Conservation (phyloP, 306 rosid species). For the Quercus parvula region DNA sequence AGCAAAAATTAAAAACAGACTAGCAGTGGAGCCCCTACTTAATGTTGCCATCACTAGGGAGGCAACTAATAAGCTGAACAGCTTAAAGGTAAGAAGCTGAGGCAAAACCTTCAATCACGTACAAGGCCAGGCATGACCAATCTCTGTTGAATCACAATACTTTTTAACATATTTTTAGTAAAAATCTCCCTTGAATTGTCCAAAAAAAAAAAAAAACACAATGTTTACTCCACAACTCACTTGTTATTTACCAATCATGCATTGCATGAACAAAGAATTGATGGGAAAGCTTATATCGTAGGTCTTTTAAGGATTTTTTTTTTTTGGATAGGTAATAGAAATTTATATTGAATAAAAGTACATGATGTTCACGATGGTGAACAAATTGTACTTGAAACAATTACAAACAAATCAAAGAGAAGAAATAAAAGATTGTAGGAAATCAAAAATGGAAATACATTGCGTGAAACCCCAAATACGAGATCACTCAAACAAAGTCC, state of each 20-base stretch:
- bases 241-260: background rate
- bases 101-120: background rate
- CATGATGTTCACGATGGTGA: no score
- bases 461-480: no score
- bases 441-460: no score
- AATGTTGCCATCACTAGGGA: background rate
- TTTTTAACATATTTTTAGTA: background rate
- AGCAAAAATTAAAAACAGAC: background rate
- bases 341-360: no score
- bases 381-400: no score
- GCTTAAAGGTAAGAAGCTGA: background rate
- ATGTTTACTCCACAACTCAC: background rate
- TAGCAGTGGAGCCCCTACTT: background rate
- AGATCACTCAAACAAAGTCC: no score
- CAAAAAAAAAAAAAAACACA: background rate
- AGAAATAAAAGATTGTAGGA: no score
- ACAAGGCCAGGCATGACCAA: background rate
- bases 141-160: background rate
- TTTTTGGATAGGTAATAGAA: no score
- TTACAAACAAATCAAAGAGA: no score
- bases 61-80: background rate
- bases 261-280: conserved; percentile 1
- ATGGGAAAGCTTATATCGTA: conserved; percentile 2
- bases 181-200: background rate
- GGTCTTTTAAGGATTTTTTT: background rate